phyloP scores from a whole-genome alignment of 441 rosid species.

The Jatropha podagrica region DNA sequence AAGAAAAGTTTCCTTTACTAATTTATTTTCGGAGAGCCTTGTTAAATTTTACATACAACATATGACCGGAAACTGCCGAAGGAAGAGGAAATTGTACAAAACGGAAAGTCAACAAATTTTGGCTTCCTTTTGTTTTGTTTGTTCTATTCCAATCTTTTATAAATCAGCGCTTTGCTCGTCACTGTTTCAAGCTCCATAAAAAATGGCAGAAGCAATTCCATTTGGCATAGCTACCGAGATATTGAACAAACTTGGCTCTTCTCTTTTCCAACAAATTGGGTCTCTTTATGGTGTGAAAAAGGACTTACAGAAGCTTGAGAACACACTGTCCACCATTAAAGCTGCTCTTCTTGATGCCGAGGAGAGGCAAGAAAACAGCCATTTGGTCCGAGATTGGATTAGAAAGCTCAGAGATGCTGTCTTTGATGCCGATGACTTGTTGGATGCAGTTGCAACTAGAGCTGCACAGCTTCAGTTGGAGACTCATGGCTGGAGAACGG shows the following conservation, averaged over 20 bases:
- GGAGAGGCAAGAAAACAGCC: constrained; percentile 10
- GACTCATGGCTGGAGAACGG: not conserved
- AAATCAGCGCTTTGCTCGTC: too few relatives aligned
- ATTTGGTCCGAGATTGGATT: constrained; percentile 19
- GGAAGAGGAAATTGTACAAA: too few relatives aligned
- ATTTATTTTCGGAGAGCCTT: too few relatives aligned
- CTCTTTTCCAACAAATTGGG: constrained; percentile 18
- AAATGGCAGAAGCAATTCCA: constrained; percentile 30
- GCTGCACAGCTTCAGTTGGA: constrained; percentile 1
- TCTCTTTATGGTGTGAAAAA: constrained; percentile 7
- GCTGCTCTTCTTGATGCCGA: constrained; percentile 35
- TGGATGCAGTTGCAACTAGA: constrained; percentile 25
- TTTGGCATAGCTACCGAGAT: constrained; percentile 13
- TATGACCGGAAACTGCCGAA: too few relatives aligned
- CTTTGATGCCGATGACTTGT: constrained; percentile 35
- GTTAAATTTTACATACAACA: too few relatives aligned
- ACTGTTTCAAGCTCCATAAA: not conserved
- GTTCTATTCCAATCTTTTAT: too few relatives aligned
- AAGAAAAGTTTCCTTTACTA: too few relatives aligned
- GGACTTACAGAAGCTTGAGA: constrained; percentile 16
- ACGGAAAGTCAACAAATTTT: too few relatives aligned
- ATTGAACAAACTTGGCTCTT: constrained; percentile 10
- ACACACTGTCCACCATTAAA: constrained; percentile 20
- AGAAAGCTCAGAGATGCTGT: constrained; percentile 30
- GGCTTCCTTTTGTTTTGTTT: too few relatives aligned